phyloP scores from a whole-genome alignment of 163 green algal species.

The Scenedesmus sp. region DNA sequence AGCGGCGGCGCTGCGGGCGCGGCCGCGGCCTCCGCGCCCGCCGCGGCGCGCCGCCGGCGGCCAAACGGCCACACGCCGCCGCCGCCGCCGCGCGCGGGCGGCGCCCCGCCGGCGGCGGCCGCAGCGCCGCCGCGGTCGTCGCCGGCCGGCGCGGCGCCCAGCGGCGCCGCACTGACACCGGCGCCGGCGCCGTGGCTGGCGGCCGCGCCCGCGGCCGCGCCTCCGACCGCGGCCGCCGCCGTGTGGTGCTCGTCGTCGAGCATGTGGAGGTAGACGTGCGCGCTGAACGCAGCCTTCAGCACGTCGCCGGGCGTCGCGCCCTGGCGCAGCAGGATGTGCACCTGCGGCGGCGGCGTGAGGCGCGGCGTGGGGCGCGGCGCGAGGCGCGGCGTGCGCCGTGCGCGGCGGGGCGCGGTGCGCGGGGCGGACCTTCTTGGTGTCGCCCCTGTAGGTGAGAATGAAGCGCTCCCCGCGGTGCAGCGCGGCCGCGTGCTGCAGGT shows the following conservation, averaged over 20 bases:
- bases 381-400: too few relatives aligned
- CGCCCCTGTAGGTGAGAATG: conserved; percentile 64
- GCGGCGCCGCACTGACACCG: background rate
- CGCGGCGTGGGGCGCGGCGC: too few relatives aligned
- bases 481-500: conserved; percentile 53
- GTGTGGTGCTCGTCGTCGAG: conserved; percentile 49
- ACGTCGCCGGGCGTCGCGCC: conserved; percentile 56
- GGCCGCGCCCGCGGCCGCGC: background rate
- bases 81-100: background rate
- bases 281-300: conserved; percentile 68
- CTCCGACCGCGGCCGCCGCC: background rate
- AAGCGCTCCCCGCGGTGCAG: conserved; percentile 60
- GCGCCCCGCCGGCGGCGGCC: too few relatives aligned
- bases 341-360: conserved; percentile 47
- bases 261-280: conserved; percentile 74
- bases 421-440: conserved; percentile 48
- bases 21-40: background rate
- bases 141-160: too few relatives aligned
- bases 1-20: background rate
- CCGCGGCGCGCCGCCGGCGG: background rate
- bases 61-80: background rate
- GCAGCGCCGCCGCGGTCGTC: too few relatives aligned
- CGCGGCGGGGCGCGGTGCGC: too few relatives aligned
- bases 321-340: conserved; percentile 73
- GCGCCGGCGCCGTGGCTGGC: conserved; percentile 22